Conservation (phyloP, 176 grass and related monocot genomes). For the Oryza meridionalis region DNA sequence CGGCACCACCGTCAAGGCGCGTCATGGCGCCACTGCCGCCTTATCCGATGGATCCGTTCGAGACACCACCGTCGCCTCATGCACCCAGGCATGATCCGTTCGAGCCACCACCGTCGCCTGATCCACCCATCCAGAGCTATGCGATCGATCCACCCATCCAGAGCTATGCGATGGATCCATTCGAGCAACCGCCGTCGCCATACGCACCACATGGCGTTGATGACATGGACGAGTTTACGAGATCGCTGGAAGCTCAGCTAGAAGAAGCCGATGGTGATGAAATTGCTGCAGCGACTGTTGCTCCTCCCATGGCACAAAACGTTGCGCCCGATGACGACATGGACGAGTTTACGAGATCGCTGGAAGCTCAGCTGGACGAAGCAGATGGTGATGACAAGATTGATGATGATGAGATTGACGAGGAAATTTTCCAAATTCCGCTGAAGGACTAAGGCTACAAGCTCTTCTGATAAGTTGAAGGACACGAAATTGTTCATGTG, state of each 20-base stretch:
- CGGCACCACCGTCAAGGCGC: not conserved
- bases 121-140: too few species aligned
- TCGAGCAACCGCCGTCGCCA: too few species aligned
- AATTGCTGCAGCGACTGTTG: too few species aligned
- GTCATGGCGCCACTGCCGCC: not conserved
- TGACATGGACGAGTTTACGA: not conserved
- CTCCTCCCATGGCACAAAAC: too few species aligned
- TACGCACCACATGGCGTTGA: not conserved
- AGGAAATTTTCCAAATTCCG: not conserved
- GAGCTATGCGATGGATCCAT: too few species aligned
- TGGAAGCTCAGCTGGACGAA: not conserved
- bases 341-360: not conserved
- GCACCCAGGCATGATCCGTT: not conserved
- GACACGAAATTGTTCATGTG: not conserved
- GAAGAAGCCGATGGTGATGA: too few species aligned
- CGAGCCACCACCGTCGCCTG: not conserved
- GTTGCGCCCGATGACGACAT: too few species aligned
- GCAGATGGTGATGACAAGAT: too few species aligned
- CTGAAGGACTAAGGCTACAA: not conserved
- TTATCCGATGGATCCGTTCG: too few species aligned
- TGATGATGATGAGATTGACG: not conserved
- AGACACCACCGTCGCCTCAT: too few species aligned
- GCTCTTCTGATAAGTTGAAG: not conserved
- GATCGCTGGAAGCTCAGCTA: not conserved
- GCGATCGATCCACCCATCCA: too few species aligned